Percentiles rank a stretch among this genome's conserved stretches.
Evolutionary conservation across 1,284 basidiomycete species (phyloP).

Genomic region (Leccinum solheimii): DNA sequence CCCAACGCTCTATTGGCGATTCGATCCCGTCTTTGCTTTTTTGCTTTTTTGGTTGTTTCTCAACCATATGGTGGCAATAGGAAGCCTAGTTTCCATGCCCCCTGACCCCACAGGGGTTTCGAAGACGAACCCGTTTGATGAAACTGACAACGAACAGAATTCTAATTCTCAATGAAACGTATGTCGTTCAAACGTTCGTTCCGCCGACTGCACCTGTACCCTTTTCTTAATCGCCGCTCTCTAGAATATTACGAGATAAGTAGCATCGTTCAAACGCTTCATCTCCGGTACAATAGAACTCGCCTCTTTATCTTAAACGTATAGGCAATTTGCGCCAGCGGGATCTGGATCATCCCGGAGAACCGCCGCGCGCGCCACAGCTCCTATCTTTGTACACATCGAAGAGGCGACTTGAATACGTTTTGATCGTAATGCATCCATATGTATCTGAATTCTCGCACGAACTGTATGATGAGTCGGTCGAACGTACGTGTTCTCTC

Average conservation of each 20-base stretch:
- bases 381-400: not conserved
- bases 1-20: not conserved
- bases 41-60: not conserved
- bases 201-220: not conserved
- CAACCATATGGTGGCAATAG: not conserved
- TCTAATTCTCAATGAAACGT: not conserved
- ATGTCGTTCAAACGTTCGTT: not conserved
- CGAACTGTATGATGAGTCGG: not conserved
- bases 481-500: not conserved
- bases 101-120: not conserved
- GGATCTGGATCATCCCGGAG: not conserved
- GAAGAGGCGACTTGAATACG: not conserved
- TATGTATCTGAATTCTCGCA: too few relatives aligned
- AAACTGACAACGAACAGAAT: not conserved
- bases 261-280: not conserved
- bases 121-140: not conserved
- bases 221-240: not conserved
- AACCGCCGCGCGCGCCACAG: not conserved
- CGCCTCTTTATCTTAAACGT: not conserved
- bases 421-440: too few relatives aligned
- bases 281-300: not conserved
- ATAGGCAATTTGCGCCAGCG: not conserved
- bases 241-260: not conserved
- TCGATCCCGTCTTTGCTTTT: not conserved
- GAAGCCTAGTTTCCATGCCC: not conserved